Conservation (phyloP, 2,329 filamentous ascomycete genomes). For the Hymenoscyphus repandus region DNA sequence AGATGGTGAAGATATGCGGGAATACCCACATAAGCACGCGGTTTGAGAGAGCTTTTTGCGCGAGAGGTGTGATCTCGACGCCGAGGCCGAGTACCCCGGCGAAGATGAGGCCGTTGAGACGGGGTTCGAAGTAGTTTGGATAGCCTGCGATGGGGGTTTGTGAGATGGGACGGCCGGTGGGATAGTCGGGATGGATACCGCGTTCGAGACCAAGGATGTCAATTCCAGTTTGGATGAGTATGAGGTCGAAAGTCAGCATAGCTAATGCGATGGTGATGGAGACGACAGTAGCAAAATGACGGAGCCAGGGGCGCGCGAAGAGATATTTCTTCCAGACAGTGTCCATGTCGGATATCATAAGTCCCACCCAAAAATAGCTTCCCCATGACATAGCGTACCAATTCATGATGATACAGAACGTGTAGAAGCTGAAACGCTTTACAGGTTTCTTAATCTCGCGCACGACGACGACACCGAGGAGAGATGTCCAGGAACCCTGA, state of each 20-base stretch:
- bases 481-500: no score
- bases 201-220: constrained; percentile 33
- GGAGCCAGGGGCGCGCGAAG: no score
- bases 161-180: constrained; percentile 34
- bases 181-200: constrained; percentile 38
- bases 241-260: constrained; percentile 19
- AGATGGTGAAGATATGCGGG: constrained; percentile 45
- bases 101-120: constrained; percentile 39
- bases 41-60: constrained; percentile 38
- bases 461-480: no score
- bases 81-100: constrained; percentile 31
- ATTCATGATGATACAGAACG: no score
- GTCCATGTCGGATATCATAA: no score
- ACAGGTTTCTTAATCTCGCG: no score
- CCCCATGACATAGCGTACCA: no score
- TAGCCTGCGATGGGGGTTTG: constrained; percentile 34
- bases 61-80: constrained; percentile 32
- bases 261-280: constrained; percentile 12
- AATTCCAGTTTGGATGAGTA: constrained; percentile 11
- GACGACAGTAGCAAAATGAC: no score
- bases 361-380: no score
- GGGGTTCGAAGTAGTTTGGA: constrained; percentile 39
- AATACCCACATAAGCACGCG: constrained; percentile 38
- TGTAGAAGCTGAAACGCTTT: no score
- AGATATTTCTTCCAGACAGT: no score